Percentiles rank a stretch among this genome's conserved stretches.
Conservation (phyloP, 1,284 basidiomycete genomes). For the Cryptococcus wingfieldii region DNA sequence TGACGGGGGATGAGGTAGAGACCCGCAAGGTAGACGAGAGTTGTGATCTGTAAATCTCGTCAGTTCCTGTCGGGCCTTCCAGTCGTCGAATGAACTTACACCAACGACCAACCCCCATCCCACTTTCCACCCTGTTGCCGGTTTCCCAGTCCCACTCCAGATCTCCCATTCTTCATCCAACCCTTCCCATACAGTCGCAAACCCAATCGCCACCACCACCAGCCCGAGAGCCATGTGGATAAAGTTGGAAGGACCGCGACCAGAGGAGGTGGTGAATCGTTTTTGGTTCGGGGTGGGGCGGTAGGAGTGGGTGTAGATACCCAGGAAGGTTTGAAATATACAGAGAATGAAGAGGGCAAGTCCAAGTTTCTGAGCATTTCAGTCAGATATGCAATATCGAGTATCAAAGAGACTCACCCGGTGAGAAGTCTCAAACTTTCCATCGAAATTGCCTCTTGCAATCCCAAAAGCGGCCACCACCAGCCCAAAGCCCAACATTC, state of each 20-base stretch:
- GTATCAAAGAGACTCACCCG: slow-evolving; percentile 15
- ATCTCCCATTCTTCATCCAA: slow-evolving; percentile 28
- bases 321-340: slow-evolving; percentile 57
- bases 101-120: slow-evolving; percentile 35
- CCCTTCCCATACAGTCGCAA: slow-evolving; percentile 29
- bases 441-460: slow-evolving; percentile 16
- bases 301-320: slow-evolving; percentile 58
- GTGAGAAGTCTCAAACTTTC: slow-evolving; percentile 20
- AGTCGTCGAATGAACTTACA: slow-evolving; percentile 11
- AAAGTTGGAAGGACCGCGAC: slow-evolving; percentile 33
- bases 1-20: slow-evolving; percentile 20
- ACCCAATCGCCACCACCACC: slow-evolving; percentile 29
- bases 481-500: slow-evolving; percentile 56
- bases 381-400: too few relatives aligned
- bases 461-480: slow-evolving; percentile 53
- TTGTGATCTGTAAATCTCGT: slow-evolving; percentile 8
- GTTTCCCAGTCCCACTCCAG: slow-evolving; percentile 18
- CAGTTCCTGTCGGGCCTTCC: background rate
- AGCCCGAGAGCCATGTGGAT: slow-evolving; percentile 33
- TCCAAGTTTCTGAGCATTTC: slow-evolving; percentile 54
- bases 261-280: slow-evolving; percentile 21
- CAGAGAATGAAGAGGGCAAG: slow-evolving; percentile 61
- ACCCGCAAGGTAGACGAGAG: slow-evolving; percentile 16
- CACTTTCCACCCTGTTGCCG: slow-evolving; percentile 23
- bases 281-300: slow-evolving; percentile 5